Percentiles rank a stretch among this genome's conserved stretches.
Conservation (phyloP, 495 filamentous ascomycete genomes). For the Hypoxylon fragiforme region DNA sequence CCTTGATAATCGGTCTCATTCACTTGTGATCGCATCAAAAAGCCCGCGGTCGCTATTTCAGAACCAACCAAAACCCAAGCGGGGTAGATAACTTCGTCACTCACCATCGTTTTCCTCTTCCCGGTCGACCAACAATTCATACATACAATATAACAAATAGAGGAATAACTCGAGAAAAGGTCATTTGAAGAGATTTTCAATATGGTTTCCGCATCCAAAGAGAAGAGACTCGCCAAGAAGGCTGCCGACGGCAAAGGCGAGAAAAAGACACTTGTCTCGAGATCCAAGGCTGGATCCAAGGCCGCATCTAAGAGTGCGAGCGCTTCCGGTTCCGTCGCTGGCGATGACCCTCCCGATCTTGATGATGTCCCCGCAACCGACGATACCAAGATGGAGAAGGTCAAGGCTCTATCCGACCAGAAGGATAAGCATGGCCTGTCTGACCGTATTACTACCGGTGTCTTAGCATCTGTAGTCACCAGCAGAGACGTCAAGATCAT, state of each 20-base stretch:
- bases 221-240: conserved; percentile 94
- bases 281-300: conserved; percentile 69
- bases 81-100: conserved; percentile 22
- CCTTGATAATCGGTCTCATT: conserved; percentile 21
- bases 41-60: conserved; percentile 7
- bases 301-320: conserved; percentile 65
- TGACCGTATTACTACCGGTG: conserved; percentile 97
- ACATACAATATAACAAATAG: conserved; percentile 13
- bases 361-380: conserved; percentile 70
- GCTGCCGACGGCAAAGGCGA: conserved; percentile 70
- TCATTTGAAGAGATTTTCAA: no score
- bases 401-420: conserved; percentile 73
- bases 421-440: conserved; percentile 95
- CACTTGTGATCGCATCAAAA: conserved; percentile 21
- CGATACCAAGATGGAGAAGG: conserved; percentile 72
- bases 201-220: conserved; percentile 96
- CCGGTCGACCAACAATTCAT: conserved; percentile 17
- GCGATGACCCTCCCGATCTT: conserved; percentile 65
- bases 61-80: conserved; percentile 16
- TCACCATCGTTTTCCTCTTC: background rate
- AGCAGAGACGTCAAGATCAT: conserved; percentile 96
- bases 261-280: conserved; percentile 71
- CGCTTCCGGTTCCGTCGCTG: conserved; percentile 67
- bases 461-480: conserved; percentile 78
- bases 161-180: conserved; percentile 13